Evolutionary conservation across 192 early-diverging fungal genomes (phyloP), one percentile per base, ranked within the genome.

Genomic region (Backusella tuberculispora): DNA sequence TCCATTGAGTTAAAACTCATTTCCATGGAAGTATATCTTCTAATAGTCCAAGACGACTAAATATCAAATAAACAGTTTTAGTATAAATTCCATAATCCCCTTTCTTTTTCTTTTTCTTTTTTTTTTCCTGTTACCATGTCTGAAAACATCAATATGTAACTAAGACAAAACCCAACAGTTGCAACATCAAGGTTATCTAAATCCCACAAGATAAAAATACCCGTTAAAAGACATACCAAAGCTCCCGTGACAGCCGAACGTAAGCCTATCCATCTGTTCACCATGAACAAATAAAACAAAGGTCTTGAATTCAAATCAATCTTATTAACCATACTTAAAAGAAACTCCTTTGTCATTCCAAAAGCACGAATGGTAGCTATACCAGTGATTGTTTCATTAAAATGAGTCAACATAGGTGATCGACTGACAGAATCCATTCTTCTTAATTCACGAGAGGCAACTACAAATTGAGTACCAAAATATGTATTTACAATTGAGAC

Each of bases 1-100:
- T 98, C 97, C 3, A 97, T 93, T 13, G 90, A 85, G 78, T 94
- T 95, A 83, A 95, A 85, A 74, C 77, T 86, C 87, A 96, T 91
- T 76, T 96, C 95, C 86, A 94, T 88, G 69, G 90, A 83, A 14
- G 86, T 88, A 76, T 90, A 91, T 64, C 85, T 53, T 19, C 72
- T 19, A 37, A 95, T 85, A 19, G 86, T 74, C 90, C 92, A 94
- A 71, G 87, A 76, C 83, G 66, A 63, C 37, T 50, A 66, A 34
- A 34, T 34, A 90, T 80, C 29, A 34, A 34, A 2, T 34, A 34
- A 34, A 34, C 2, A 34, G 0, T 34, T 34, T 34, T 34, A 34
- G 2, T 34, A 34, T 34, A 34, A 34, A 34, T 2, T 34, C 29
- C 29, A 34, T 34, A 2, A 34, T 34, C 2, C 29, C 2, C 29